These are phyloP conservation scores for Sicyos baderoa DNA, from an alignment of 306 rosid species.

Conservation along the genomic window DNA sequence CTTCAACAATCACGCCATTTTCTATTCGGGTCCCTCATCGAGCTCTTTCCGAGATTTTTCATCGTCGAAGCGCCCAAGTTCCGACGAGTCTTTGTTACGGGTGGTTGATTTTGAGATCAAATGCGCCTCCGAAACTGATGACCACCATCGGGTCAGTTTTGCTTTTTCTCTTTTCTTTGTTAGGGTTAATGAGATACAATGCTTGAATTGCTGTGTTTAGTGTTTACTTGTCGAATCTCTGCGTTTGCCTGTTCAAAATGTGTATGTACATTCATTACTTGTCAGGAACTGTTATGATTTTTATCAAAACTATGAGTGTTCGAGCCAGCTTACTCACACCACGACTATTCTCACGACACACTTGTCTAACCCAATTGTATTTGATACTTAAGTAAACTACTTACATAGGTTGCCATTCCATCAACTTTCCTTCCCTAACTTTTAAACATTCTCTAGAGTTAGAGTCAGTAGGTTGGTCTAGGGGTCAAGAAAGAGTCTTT, in stretches of 20 bases:
- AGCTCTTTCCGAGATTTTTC: conserved; percentile 44
- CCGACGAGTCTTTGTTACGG: conserved; percentile 51
- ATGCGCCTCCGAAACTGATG: conserved; percentile 53
- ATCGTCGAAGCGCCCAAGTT: conserved; percentile 30
- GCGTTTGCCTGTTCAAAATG: not conserved
- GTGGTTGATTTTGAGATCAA: conserved; percentile 58
- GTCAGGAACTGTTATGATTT: not conserved
- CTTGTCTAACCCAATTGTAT: too few species aligned
- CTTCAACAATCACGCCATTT: conserved; percentile 29
- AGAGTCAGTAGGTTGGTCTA: too few species aligned
- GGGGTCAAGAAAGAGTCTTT: too few species aligned
- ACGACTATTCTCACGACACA: too few species aligned
- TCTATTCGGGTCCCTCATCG: conserved; percentile 14
- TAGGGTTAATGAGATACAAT: not conserved
- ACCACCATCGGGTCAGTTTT: conserved; percentile 39
- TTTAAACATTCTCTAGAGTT: too few species aligned
- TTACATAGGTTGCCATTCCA: too few species aligned
- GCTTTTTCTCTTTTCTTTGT: not conserved
- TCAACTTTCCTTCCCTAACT: too few species aligned
- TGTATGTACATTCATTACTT: too few species aligned
- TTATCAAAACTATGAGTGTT: too few species aligned
- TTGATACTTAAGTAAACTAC: too few species aligned
- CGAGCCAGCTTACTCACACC: too few species aligned
- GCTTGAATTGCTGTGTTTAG: not conserved
- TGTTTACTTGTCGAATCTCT: not conserved